Percentiles rank a stretch among this genome's conserved stretches.
Conservation (phyloP, 768 basidiomycete genomes). For the Leccinum disarticulatum region DNA sequence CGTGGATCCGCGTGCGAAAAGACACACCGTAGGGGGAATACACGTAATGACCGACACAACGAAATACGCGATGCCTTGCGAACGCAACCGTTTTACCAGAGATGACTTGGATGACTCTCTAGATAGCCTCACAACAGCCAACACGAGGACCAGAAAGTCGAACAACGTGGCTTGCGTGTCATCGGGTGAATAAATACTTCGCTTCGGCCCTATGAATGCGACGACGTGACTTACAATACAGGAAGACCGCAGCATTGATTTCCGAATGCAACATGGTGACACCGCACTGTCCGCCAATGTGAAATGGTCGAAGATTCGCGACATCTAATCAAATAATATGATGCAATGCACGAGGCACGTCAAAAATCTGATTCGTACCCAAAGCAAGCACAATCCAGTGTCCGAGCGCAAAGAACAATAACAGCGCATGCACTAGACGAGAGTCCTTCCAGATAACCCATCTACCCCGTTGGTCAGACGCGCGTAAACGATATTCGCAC, state of each 20-base stretch:
- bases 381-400: slow-evolving; percentile 26
- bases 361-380: slow-evolving; percentile 1
- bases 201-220: not conserved
- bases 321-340: slow-evolving; percentile 14
- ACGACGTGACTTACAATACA: slow-evolving; percentile 20
- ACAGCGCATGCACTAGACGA: slow-evolving; percentile 14
- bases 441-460: slow-evolving; percentile 30
- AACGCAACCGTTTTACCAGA: slow-evolving; percentile 15
- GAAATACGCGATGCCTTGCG: slow-evolving; percentile 26
- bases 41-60: slow-evolving; percentile 16
- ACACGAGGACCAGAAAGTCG: slow-evolving; percentile 20
- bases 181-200: not conserved
- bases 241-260: slow-evolving; percentile 9
- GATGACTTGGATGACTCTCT: slow-evolving; percentile 14
- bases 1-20: not conserved
- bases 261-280: not conserved
- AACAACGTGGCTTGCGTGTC: slow-evolving; percentile 20
- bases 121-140: slow-evolving; percentile 20
- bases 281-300: not conserved
- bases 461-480: slow-evolving; percentile 11
- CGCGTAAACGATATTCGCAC: not conserved
- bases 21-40: slow-evolving; percentile 13
- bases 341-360: not conserved
- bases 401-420: slow-evolving; percentile 12
- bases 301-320: slow-evolving; percentile 2